Base-by-base conservation (phyloP, 768 basidiomycete genomes). In the Boletus patriciae region DNA sequence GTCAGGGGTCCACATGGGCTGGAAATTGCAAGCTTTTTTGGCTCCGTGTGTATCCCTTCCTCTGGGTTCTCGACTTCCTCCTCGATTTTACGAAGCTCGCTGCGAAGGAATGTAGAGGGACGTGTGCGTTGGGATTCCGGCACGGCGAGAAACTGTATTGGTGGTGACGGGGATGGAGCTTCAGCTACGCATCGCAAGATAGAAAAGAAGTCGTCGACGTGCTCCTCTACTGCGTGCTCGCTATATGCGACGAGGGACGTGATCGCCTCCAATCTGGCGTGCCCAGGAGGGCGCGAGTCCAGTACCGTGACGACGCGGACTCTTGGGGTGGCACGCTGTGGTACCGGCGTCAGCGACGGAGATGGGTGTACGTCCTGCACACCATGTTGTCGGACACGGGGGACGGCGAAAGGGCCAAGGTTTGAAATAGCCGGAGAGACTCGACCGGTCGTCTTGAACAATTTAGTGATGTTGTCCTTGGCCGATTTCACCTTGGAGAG, bases 401-500 rank as follows among this genome's bases (percentile, higher is more conserved):
- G 21, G 15, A 40, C 25, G 46, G 23, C 5, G n/a, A 36, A 42
- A 15, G 10, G 19, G 21, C 13, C 23, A 15, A 34, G 12, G 19
- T 36, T 42, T 15, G 34, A 38, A 46, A 15, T 15, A 13, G 8
- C 21, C 31, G 25, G 25, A 57, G 44, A 40, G 27, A 37, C 16
- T 15, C 29, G 54, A 25, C 40, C 40, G 21, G 21, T 31, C 27
- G 31, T 33, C 33, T 53, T 60, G 57, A 54, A 54, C 18, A 50
- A 25, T 12, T 50, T 50, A 15, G 40, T 40, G 21, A 62, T 36
- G 18, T 36, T 58, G 18, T 53, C n/a, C 31, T 50, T 62, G 12
- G 45, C 55, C 7, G 37, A 57, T 38, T 31, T 62, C 21, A 57
- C 34, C 41, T 36, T 57, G 23, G 29, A 53, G 19, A 62, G 27